Evolutionary conservation across 169 alveolate species (phyloP).

Genomic region (Amoebophrya sp.): DNA sequence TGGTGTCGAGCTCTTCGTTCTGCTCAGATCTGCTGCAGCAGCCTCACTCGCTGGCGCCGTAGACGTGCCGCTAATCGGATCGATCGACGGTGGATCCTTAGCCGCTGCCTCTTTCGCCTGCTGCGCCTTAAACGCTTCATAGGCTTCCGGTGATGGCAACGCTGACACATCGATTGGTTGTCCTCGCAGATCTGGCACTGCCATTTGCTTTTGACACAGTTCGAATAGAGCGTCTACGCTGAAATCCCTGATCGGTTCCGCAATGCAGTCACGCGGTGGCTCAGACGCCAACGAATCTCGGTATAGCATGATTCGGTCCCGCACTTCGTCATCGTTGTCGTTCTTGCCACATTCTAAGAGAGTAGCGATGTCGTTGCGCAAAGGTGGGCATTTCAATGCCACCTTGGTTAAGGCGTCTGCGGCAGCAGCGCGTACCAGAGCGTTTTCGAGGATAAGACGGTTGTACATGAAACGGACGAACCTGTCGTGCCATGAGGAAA

Average conservation of each 20-base stretch:
- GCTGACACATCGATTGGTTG: neutral
- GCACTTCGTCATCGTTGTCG: conserved; percentile 53
- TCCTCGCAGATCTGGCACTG: neutral
- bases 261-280: neutral
- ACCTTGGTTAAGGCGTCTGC: conserved; percentile 85
- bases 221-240: conserved; percentile 23
- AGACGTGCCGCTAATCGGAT: no score
- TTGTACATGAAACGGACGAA: conserved; percentile 88
- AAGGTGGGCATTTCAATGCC: conserved; percentile 53
- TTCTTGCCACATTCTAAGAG: conserved; percentile 41
- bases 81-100: no score
- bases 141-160: conserved; percentile 36
- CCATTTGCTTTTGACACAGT: neutral
- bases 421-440: conserved; percentile 93
- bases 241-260: neutral
- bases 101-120: no score
- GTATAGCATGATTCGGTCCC: conserved; percentile 33
- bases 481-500: conserved; percentile 73
- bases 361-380: conserved; percentile 34
- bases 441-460: conserved; percentile 86
- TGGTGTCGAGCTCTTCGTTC: no score
- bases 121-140: neutral
- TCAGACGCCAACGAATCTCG: neutral
- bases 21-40: no score
- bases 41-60: no score